Evolutionary conservation across 345 rosid species (phyloP).

Genomic region (Microthlaspi erraticum): DNA sequence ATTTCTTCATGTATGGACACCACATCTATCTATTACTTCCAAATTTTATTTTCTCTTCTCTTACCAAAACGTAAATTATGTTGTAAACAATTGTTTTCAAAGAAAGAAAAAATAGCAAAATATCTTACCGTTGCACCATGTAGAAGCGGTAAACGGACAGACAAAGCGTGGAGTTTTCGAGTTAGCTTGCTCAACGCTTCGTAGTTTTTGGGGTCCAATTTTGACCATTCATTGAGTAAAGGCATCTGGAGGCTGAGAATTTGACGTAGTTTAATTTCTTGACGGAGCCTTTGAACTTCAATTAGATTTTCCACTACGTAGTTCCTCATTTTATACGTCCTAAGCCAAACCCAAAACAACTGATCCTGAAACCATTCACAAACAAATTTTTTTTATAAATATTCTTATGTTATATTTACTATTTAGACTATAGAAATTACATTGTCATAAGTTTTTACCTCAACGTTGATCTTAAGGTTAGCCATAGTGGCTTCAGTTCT

Average conservation of each 20-base stretch:
- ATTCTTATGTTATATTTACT: not conserved
- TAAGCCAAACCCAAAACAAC: constrained; percentile 59
- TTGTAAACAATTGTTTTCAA: not conserved
- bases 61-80: not conserved
- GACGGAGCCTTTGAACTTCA: constrained; percentile 48
- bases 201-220: constrained; percentile 52
- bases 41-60: not conserved
- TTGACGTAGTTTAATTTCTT: constrained; percentile 51
- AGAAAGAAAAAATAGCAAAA: not conserved
- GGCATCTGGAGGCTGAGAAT: constrained; percentile 55
- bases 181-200: constrained; percentile 66
- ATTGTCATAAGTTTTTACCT: constrained; percentile 46
- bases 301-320: constrained; percentile 49
- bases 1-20: constrained; percentile 56
- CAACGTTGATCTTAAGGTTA: constrained; percentile 41
- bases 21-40: constrained; percentile 51
- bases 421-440: not conserved
- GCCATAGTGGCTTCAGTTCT: constrained; percentile 53
- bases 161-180: constrained; percentile 65
- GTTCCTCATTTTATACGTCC: constrained; percentile 50
- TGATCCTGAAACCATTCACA: constrained; percentile 51
- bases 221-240: constrained; percentile 58
- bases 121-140: constrained; percentile 61
- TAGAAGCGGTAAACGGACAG: constrained; percentile 51
- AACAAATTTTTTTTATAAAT: not conserved